A percentile compares a stretch with the other conserved stretches of the same genome.
phyloP scores from a whole-genome alignment of 805 yeast genomes.

The Maudiozyma pseudohumilis region DNA sequence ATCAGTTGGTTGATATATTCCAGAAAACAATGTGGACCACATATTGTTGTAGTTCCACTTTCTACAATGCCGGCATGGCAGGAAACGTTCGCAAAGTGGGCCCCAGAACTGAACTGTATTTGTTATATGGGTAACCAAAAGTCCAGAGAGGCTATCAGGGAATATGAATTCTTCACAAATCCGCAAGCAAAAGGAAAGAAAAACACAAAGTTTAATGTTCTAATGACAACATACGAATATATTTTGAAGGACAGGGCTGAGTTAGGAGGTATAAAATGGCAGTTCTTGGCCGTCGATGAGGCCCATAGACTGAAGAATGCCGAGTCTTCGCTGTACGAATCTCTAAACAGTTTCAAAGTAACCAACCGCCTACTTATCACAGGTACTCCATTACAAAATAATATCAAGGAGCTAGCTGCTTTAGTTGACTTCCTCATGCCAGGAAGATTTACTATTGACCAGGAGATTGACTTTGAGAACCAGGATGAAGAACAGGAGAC shows the following conservation, averaged over 20 bases:
- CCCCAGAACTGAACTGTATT: conserved; percentile 90
- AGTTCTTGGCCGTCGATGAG: conserved; percentile 94
- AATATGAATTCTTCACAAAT: conserved; percentile 70
- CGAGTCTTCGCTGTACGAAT: conserved; percentile 85
- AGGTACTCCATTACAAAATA: conserved; percentile 96
- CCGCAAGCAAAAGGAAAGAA: conserved; percentile 35
- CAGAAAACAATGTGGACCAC: conserved; percentile 96
- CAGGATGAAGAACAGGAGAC: conserved; percentile 82
- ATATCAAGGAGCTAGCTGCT: conserved; percentile 91
- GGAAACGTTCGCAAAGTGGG: conserved; percentile 95
- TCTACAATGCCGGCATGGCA: conserved; percentile 99
- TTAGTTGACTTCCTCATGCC: conserved; percentile 94
- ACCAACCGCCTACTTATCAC: conserved; percentile 82
- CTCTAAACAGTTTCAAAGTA: conserved; percentile 71
- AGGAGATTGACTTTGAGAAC: conserved; percentile 88
- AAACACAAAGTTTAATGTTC: conserved; percentile 82
- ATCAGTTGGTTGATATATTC: conserved; percentile 92
- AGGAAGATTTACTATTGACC: conserved; percentile 79
- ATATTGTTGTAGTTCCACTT: conserved; percentile 88
- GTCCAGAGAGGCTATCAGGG: conserved; percentile 73
- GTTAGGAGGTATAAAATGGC: conserved; percentile 84
- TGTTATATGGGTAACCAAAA: conserved; percentile 88
- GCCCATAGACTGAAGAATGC: conserved; percentile 95
- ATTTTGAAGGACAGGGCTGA: conserved; percentile 80
- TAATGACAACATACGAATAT: conserved; percentile 92